These are phyloP conservation scores for Evansstolkia leycettana DNA, from an alignment of 495 filamentous ascomycete species.

Conservation along the genomic window DNA sequence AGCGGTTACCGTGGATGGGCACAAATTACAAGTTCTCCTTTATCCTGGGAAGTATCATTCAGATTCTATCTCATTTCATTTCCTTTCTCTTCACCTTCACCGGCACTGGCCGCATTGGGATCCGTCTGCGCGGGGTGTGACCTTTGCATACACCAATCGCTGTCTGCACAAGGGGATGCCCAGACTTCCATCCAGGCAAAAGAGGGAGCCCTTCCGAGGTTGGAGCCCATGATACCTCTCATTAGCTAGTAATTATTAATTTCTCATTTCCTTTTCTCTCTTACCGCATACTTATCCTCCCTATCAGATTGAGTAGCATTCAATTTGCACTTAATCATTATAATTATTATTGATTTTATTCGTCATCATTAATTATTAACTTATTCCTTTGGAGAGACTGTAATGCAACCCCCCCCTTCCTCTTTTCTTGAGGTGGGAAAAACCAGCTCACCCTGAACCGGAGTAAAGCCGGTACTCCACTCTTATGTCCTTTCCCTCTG, in stretches of 20 bases:
- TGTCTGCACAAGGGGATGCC: conserved; percentile 3
- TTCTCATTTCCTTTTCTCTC: conserved; percentile 1
- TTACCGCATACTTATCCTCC: background rate
- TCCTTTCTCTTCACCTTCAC: conserved; percentile 6
- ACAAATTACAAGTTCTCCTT: too few relatives aligned
- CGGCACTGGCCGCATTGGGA: conserved; percentile 10
- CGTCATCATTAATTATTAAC: too few relatives aligned
- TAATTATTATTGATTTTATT: too few relatives aligned
- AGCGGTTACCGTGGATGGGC: background rate
- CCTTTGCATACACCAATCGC: conserved; percentile 16
- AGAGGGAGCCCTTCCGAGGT: conserved; percentile 18
- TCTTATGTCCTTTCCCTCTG: conserved; percentile 8
- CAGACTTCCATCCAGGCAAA: conserved; percentile 4
- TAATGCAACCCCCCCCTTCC: too few relatives aligned
- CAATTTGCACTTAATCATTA: too few relatives aligned
- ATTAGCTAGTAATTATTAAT: too few relatives aligned
- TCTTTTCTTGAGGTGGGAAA: too few relatives aligned
- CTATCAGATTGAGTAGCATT: background rate
- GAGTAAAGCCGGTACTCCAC: conserved; percentile 17
- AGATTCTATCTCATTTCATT: too few relatives aligned
- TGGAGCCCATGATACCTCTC: too few relatives aligned
- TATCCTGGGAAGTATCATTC: too few relatives aligned
- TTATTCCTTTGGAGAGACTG: too few relatives aligned
- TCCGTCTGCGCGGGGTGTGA: conserved; percentile 26
- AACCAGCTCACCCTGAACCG: conserved; percentile 8